Conservation (phyloP, 352 stramenopile genomes). For the Phytophthora tentaculata region DNA sequence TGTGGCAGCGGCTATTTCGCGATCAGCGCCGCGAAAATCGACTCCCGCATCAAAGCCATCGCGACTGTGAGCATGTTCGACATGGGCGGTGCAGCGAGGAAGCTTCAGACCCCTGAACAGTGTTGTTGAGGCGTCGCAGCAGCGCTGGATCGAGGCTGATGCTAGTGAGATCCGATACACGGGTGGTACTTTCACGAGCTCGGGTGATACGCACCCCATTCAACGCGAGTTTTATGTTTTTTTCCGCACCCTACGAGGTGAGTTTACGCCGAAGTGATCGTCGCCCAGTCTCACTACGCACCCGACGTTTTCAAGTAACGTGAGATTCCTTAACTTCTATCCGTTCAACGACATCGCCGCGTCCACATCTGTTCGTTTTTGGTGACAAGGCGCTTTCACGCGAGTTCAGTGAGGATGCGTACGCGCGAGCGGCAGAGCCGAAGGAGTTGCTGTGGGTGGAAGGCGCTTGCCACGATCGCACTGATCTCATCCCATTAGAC, state of each 20-base stretch:
- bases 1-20: slow-evolving; percentile 20
- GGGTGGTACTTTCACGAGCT: slow-evolving; percentile 15
- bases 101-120: slow-evolving; percentile 8
- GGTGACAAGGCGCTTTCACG: slow-evolving; percentile 17
- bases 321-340: slow-evolving; percentile 27
- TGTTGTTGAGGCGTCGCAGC: neutral
- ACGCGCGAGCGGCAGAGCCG: slow-evolving; percentile 9
- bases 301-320: slow-evolving; percentile 4
- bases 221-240: slow-evolving; percentile 26
- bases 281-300: slow-evolving; percentile 12
- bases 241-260: slow-evolving; percentile 18
- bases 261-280: slow-evolving; percentile 17
- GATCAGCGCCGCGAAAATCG: slow-evolving; percentile 26
- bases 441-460: slow-evolving; percentile 27
- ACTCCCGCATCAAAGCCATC: slow-evolving; percentile 26
- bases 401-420: slow-evolving; percentile 27
- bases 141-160: slow-evolving; percentile 10
- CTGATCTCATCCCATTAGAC: slow-evolving; percentile 23
- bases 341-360: slow-evolving; percentile 28
- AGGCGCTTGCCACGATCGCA: slow-evolving; percentile 13
- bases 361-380: slow-evolving; percentile 18
- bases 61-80: slow-evolving; percentile 21
- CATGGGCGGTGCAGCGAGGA: slow-evolving; percentile 10
- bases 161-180: slow-evolving; percentile 11
- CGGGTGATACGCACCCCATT: slow-evolving; percentile 1